Evolutionary conservation across 306 rosid genomes (phyloP), one percentile per base, ranked within the genome.

Genomic region (Quercus gilva): DNA sequence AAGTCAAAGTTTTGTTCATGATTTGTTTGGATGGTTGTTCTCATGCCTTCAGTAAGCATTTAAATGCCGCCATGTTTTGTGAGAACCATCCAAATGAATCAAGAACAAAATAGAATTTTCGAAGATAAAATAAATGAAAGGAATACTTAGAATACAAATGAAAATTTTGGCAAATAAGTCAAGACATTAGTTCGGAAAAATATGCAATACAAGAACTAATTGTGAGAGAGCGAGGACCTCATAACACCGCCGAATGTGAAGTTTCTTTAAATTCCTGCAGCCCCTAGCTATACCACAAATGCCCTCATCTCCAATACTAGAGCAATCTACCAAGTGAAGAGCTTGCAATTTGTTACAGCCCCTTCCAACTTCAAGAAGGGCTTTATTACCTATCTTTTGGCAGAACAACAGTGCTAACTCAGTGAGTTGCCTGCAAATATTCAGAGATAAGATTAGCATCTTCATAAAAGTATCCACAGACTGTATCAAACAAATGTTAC

Each of bases 261-360:
- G 94, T 79, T 91, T 95, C 94, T 93, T 93, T 87, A 95, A 84
- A 76, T 85, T 95, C 75, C 69, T 83, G 83, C 99, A 95, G 77
- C 99, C 99, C 71, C 61, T 76, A 51, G 98, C 99, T 79, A 93
- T 89, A 28, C 91, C 89, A 64, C 96, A 87, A 86, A 96, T 88
- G 83, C 92, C 97, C 69, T 88, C 97, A 84, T 96, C 96, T 74
- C 98, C 97, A 74, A 96, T 90, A 81, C 86, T 85, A 49, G 99
- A 89, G 88, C 99, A 96, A 86, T 93, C 98, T 81, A 93, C 97
- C 89, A 96, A 85, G 88, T 91, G 92, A 80, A 96, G 97, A 31
- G 98, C 87, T 85, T 91, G 91, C 90, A 96, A 80, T 85, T 89
- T 88, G 87, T 87, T 90, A 84, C 98, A 96, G 69, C 98, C 92